Percentiles rank a stretch among this genome's conserved stretches.
These are phyloP conservation scores for Fusarium euwallaceae DNA, from an alignment of 2,329 filamentous ascomycete species.

Conservation along the genomic window DNA sequence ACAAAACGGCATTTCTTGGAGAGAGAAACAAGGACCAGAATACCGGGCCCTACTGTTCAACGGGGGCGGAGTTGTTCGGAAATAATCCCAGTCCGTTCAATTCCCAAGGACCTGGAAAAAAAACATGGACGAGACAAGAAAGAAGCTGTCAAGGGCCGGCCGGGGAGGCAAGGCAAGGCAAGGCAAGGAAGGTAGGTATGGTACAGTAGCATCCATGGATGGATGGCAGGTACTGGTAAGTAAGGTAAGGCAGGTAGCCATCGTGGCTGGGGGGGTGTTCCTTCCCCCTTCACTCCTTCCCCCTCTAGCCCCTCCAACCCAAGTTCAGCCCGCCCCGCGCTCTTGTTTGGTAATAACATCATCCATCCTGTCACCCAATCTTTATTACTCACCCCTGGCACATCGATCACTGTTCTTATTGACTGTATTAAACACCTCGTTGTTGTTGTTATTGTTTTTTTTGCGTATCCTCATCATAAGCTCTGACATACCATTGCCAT, in stretches of 20 bases:
- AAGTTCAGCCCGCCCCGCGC: slow-evolving; percentile 43
- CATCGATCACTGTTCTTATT: slow-evolving; percentile 32
- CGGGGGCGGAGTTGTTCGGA: slow-evolving; percentile 38
- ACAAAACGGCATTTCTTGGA: slow-evolving; percentile 35
- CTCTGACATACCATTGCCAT: slow-evolving; percentile 15
- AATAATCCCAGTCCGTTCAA: slow-evolving; percentile 25
- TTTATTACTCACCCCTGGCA: slow-evolving; percentile 36
- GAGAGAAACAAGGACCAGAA: slow-evolving; percentile 39
- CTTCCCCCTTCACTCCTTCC: slow-evolving; percentile 39
- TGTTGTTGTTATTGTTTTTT: slow-evolving; percentile 10
- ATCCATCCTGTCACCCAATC: slow-evolving; percentile 41
- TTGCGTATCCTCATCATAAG: slow-evolving; percentile 25
- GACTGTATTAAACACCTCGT: slow-evolving; percentile 29
- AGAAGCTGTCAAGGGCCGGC: neutral
- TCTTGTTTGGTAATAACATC: slow-evolving; percentile 45
- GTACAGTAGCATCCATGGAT: neutral
- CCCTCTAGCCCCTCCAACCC: slow-evolving; percentile 29
- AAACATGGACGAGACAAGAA: neutral
- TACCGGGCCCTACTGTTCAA: slow-evolving; percentile 36
- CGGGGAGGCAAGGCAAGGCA: neutral
- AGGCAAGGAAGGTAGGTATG: slow-evolving; percentile 10
- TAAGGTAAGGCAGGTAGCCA: slow-evolving; percentile 11
- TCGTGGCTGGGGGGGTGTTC: slow-evolving; percentile 33
- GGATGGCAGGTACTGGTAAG: slow-evolving; percentile 1
- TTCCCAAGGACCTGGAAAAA: slow-evolving; percentile 25